Base-by-base conservation (phyloP, 805 yeast species). In the Debaryomyces tyrocola region DNA sequence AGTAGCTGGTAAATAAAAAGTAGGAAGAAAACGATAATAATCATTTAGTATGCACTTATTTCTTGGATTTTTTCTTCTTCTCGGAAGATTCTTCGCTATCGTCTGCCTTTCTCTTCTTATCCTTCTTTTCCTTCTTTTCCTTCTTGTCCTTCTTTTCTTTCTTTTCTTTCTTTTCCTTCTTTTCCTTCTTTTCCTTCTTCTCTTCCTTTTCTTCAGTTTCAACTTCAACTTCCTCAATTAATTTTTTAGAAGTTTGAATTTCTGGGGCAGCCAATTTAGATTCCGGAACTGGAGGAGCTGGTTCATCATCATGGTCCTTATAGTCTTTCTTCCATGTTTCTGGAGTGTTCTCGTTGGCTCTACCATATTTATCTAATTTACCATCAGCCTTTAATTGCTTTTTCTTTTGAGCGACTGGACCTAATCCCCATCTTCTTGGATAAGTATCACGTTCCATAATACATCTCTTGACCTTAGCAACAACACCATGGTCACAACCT, bases 381-480 rank as follows among this genome's bases (percentile, higher is more conserved):
- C 98, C 99, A 56, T 87, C 96, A 45, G 95, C 87, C 81, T 91
- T 92, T 80, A 94, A 77, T 78, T 92, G 96, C 81, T 94, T 94
- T 87, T 94, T 94, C 85, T 90, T 90, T 73, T 88, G 90, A 50
- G 99, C 98, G 67, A 91, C 89, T 60, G 99, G 99, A 60, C 99
- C 99, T 60, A 94, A 77, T 52, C 99, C 99, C 99, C 99, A 94
- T 81, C 97, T 86, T 81, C 99, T 87, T 74, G 99, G 99, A 73
- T 94, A 94, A 43, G 96, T 83, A 70, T 94, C 99, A 78, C 99
- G 86, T 78, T 94, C 99, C 99, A 94, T 94, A 62, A 94, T 94
- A 78, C 98, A 92, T 78, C 99, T 88, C 82, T 94, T 94, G 64
- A 94, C 96, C 78, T 89, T 90, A 57, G 99, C 97, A 63, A 92